Evolutionary conservation across 2,329 filamentous ascomycete species (phyloP), one percentile per base, ranked within the genome.

Genomic region (Talaromyces verruculosus): DNA sequence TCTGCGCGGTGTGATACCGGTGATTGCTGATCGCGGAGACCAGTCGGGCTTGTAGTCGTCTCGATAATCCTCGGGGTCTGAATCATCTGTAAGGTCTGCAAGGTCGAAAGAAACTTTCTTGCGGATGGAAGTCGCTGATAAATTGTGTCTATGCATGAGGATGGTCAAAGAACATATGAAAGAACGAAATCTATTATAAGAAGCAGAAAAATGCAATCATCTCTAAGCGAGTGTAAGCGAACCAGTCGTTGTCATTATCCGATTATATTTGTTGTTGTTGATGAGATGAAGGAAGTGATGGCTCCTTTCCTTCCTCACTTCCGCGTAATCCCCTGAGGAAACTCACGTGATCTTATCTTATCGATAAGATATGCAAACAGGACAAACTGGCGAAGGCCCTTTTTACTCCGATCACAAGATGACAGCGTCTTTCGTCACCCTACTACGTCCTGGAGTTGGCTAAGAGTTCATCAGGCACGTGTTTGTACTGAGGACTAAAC

Each of bases 21-120:
- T 55, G n/a, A 67, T 7, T 1, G 58, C 47, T 28, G 49, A 41
- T 22, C 66, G 63, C 5, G 58, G 49, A 30, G 62, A 63, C 62
- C 62, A 67, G 41, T 67, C 63, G 3, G 58, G 39, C 25, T 51
- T 67, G 57, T 67, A 65, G 63, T 60, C 45, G 41, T 64, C 66
- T 58, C 62, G 65, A 63, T 65, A 63, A 35, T 64, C 62, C 7
- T 67, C 66, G 41, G 49, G 43, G 45, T 67, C 66, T n/a, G 66
- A 67, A 49, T 67, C 66, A 22, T 67, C 66, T 33, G 62, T 65
- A 6, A 67, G 22, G 53, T 67, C 64, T 25, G 60, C 66, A 33
- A 65, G 58, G 28, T 67, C 66, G 43, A 67, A 65, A n/a, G 62
- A 64, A 43, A 67, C 62, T 58, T 59, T 64, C 30, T 63, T 67